A percentile compares a stretch with the other conserved stretches of the same genome.
phyloP scores from a whole-genome alignment of 352 stramenopile genomes.

The Pythium aquatile region DNA sequence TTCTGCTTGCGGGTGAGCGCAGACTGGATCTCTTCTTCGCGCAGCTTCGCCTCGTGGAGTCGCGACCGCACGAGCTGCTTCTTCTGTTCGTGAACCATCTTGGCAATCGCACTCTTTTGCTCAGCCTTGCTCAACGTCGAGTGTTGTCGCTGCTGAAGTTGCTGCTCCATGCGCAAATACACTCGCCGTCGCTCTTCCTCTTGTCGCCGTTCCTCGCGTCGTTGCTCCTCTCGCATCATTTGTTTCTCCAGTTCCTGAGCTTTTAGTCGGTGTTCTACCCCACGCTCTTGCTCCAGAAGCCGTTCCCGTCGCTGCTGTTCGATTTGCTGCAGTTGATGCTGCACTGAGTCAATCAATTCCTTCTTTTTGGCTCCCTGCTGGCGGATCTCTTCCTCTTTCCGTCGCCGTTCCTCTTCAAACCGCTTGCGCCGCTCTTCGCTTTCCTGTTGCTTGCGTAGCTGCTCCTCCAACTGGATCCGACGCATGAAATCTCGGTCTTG shows the following conservation, averaged over 20 bases:
- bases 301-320: constrained; percentile 53
- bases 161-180: constrained; percentile 64
- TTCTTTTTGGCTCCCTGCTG: constrained; percentile 51
- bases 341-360: constrained; percentile 58
- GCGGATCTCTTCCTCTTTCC: constrained; percentile 47
- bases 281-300: constrained; percentile 47
- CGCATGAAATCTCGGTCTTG: constrained; percentile 57
- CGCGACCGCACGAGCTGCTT: constrained; percentile 41
- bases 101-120: constrained; percentile 50
- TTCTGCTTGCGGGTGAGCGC: constrained; percentile 58
- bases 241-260: constrained; percentile 53
- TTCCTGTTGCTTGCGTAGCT: constrained; percentile 58
- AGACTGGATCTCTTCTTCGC: constrained; percentile 75
- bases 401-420: constrained; percentile 31
- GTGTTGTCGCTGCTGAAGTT: constrained; percentile 44
- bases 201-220: constrained; percentile 45
- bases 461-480: constrained; percentile 44
- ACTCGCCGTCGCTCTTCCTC: constrained; percentile 50
- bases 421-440: constrained; percentile 47
- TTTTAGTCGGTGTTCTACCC: constrained; percentile 40
- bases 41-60: constrained; percentile 69
- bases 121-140: constrained; percentile 43
- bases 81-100: constrained; percentile 58
- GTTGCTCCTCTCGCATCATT: constrained; percentile 43
- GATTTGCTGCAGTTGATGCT: constrained; percentile 52